Base-by-base conservation (phyloP, 78 protist species). In the Guillardia theta region DNA sequence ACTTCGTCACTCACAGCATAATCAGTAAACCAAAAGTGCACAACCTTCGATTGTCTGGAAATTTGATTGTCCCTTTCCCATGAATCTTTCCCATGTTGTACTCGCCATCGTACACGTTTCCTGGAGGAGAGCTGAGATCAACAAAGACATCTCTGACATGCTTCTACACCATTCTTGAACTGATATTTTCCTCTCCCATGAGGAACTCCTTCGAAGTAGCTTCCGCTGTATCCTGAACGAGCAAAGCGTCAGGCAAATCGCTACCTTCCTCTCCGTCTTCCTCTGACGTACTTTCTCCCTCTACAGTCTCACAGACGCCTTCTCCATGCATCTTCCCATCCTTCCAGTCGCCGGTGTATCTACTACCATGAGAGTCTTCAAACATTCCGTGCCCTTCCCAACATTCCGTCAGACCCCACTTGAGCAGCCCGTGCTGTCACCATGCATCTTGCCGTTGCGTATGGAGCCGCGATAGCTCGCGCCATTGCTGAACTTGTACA, bases 381-480 rank as follows among this genome's bases (percentile, higher is more conserved):
- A 44, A 78, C 45, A 36, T 24, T 43, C 90, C 90, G 33, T 24
- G 44, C 33, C 90, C 70, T 58, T 24, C 27, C 6, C 1, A 27
- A 30, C 70, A 27, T 58, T 58, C 21, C 70, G 70, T 6, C 70
- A 58, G 39, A 58, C 58, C 21, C 21, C 2, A 6, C 3, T 6
- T 58, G 70, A 30, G 27, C 27, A 9, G 1, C 70, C 21, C 1
- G 70, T 58, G 4, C 6, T 1, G 39, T 58, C 70, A 58, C 70
- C 90, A 78, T 78, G 90, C 90, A 78, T 78, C 24, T 78, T 78
- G 10, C 90, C 90, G 33, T 78, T 78, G 37, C 90, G 45, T 3
- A 78, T 78, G 21, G 44, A 24, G 45, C 90, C 90, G 1, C 37
- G 19, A 8, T 78, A 78, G 37, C 18, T 78, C 15, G 90, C 90